Evolutionary conservation across 169 alveolate species (phyloP), one percentile per base, ranked within the genome.

Genomic region (Plasmodium yoelii): DNA sequence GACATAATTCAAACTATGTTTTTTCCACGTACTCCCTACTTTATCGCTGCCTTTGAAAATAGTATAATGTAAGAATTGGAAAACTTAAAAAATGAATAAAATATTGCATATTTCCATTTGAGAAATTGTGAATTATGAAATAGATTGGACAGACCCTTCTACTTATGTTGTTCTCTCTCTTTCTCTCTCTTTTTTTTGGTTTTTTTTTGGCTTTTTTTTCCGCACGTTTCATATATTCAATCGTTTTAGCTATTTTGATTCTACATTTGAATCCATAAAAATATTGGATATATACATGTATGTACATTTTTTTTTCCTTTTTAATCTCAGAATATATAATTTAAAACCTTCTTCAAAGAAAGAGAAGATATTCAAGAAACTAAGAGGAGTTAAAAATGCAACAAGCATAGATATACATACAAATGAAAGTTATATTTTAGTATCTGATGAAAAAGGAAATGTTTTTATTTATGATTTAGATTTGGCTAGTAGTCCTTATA

Each of bases 401-500:
- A 86, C 91, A 69, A 42, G 87, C 47, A 49, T 86, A n/a, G 91
- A 86, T 86, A 67, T 86, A 59, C 91, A 86, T 53, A 70, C 28
- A 24, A 86, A 69, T 59, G 91, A 86, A 68, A 60, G 87, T 12
- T 86, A 86, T 64, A 49, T 86, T 7, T 68, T 86, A 59, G 82
- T 42, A 8, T 55, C 87, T 47, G 77, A 86, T 19, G 73, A 57
- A n/a, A 69, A 10, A 22, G 91, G 91, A 64, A 70, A 69, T 22
- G 91, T 70, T 51, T 86, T 69, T 47, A 70, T 86, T 69, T 86
- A 57, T 86, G 91, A 86, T 42, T 57, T 86, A 61, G 91, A 86
- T 22, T 53, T 86, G 19, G 69, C 91, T 46, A 46, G 56, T 19
- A 86, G 42, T 51, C 91, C 91, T n/a, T 86, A 86, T 73, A 86